phyloP scores from a whole-genome alignment of 345 rosid species.

The Geranium rotundifolium region DNA sequence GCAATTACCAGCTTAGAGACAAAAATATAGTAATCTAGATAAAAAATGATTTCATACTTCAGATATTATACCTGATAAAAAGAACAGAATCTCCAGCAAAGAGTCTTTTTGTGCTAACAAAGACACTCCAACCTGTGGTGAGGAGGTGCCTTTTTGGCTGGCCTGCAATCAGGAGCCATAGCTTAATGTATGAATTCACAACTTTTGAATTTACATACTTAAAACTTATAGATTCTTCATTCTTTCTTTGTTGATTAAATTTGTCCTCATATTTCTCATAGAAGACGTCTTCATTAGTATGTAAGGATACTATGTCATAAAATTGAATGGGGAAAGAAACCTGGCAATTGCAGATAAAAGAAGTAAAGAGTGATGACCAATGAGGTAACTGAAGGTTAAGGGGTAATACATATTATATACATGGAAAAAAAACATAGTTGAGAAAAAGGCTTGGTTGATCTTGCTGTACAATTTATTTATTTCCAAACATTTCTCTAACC shows the following conservation, averaged over 20 bases:
- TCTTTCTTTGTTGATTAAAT: not conserved
- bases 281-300: no score
- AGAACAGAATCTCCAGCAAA: conserved; percentile 93
- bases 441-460: not conserved
- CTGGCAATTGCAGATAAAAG: no score
- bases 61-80: conserved; percentile 54
- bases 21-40: conserved; percentile 4
- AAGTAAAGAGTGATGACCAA: not conserved
- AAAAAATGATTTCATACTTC: conserved; percentile 7
- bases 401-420: no score
- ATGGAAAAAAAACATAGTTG: not conserved
- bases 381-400: not conserved
- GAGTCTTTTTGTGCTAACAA: conserved; percentile 87
- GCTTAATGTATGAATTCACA: not conserved
- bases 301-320: no score
- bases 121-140: conserved; percentile 95
- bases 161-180: conserved; percentile 30
- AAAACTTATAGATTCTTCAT: not conserved
- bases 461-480: not conserved
- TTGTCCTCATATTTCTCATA: not conserved
- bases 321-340: no score
- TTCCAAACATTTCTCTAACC: not conserved
- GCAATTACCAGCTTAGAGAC: conserved; percentile 7
- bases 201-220: not conserved
- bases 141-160: conserved; percentile 88